These are phyloP conservation scores for Ophiocordyceps camponoti-saundersi DNA, from an alignment of 2,329 filamentous ascomycete species.

Conservation along the genomic window DNA sequence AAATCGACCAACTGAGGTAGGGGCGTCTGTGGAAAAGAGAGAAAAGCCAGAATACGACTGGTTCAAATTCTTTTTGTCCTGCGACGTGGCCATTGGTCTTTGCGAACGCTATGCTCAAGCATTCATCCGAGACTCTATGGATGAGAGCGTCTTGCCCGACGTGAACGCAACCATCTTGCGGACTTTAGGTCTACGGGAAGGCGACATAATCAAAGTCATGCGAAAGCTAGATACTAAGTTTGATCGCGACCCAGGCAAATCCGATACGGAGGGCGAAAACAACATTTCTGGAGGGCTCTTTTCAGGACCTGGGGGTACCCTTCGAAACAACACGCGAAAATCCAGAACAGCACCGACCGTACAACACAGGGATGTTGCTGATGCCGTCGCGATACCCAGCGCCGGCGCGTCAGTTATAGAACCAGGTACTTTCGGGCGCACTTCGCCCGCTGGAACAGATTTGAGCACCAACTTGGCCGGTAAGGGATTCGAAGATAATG, in stretches of 20 bases:
- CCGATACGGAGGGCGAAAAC: constrained; percentile 33
- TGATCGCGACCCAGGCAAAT: constrained; percentile 38
- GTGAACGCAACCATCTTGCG: constrained; percentile 71
- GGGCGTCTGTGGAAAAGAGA: constrained; percentile 43
- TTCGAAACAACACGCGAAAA: constrained; percentile 91
- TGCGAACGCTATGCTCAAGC: constrained; percentile 89
- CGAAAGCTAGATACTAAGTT: constrained; percentile 72
- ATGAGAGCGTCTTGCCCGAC: constrained; percentile 79
- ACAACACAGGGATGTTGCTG: constrained; percentile 56
- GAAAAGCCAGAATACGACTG: constrained; percentile 76
- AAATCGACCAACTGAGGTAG: constrained; percentile 22
- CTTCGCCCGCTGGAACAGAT: constrained; percentile 2
- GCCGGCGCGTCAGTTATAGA: background rate
- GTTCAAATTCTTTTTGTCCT: constrained; percentile 95
- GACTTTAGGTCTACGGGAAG: constrained; percentile 84
- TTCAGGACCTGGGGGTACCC: constrained; percentile 74
- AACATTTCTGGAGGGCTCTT: constrained; percentile 49
- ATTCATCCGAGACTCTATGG: constrained; percentile 86
- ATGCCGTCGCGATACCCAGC: constrained; percentile 1
- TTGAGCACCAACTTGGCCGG: constrained; percentile 7
- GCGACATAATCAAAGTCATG: constrained; percentile 92
- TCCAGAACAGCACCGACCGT: constrained; percentile 76
- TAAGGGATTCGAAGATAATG: constrained; percentile 82
- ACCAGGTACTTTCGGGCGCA: background rate
- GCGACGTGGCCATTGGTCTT: constrained; percentile 79